Conservation (phyloP, 2,329 filamentous ascomycete species). For the Alternaria sp. region DNA sequence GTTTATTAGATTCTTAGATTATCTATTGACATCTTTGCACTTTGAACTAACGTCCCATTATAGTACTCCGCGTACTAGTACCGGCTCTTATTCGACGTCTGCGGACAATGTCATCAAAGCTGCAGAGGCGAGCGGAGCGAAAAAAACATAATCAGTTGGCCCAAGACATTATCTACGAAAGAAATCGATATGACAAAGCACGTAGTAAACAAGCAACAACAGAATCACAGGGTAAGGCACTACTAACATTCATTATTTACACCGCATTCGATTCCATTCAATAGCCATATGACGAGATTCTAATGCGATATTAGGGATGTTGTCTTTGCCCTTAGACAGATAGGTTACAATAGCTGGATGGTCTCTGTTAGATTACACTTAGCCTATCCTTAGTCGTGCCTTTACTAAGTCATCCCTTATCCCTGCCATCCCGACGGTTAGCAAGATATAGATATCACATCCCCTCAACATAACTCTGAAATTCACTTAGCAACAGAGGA, state of each 20-base stretch:
- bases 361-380: not conserved
- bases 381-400: slow-evolving; percentile 6
- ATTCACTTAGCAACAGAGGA: slow-evolving; percentile 1
- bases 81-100: slow-evolving; percentile 10
- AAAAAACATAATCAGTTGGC: slow-evolving; percentile 5
- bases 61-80: slow-evolving; percentile 3
- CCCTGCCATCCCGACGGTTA: too few species aligned
- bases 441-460: slow-evolving; percentile 7
- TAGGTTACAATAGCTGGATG: slow-evolving; percentile 4
- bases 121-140: slow-evolving; percentile 3
- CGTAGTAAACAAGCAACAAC: not conserved
- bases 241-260: slow-evolving; percentile 1
- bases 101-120: slow-evolving; percentile 5
- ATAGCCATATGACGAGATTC: not conserved
- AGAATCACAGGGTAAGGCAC: slow-evolving; percentile 6
- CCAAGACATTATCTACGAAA: slow-evolving; percentile 7
- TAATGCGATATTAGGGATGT: not conserved
- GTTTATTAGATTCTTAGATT: slow-evolving; percentile 1
- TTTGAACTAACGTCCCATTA: not conserved
- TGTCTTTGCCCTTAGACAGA: not conserved
- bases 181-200: slow-evolving; percentile 13
- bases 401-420: too few species aligned
- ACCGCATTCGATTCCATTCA: not conserved
- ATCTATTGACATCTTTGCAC: not conserved
- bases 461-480: slow-evolving; percentile 2